A percentile compares a stretch with the other conserved stretches of the same genome.
Conservation (phyloP, 2,329 filamentous ascomycete species). For the Passalora sequoiae region DNA sequence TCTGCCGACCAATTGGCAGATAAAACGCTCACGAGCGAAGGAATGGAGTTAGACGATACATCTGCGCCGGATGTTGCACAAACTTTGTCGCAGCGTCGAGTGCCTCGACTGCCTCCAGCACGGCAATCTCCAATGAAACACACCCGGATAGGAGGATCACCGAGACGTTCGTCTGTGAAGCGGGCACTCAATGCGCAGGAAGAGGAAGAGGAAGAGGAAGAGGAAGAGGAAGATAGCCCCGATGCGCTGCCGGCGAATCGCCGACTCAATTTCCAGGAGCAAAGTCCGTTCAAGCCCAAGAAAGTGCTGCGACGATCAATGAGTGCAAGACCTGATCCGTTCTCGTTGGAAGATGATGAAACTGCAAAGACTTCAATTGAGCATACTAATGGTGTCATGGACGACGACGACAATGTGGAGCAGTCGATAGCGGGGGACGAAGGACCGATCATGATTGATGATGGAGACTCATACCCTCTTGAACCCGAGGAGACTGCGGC, state of each 20-base stretch:
- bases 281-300: slow-evolving; percentile 32
- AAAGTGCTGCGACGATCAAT: slow-evolving; percentile 26
- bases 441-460: slow-evolving; percentile 14
- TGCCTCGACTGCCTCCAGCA: slow-evolving; percentile 46
- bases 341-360: slow-evolving; percentile 21
- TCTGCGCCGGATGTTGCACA: slow-evolving; percentile 47
- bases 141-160: slow-evolving; percentile 56
- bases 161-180: slow-evolving; percentile 55
- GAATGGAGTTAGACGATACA: slow-evolving; percentile 60
- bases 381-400: slow-evolving; percentile 12
- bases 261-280: slow-evolving; percentile 31
- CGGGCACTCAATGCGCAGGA: slow-evolving; percentile 34
- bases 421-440: slow-evolving; percentile 19
- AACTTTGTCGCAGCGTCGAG: slow-evolving; percentile 39
- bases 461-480: slow-evolving; percentile 10
- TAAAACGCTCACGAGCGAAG: slow-evolving; percentile 24
- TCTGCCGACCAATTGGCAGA: slow-evolving; percentile 27
- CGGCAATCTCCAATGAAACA: slow-evolving; percentile 59
- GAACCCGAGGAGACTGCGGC: slow-evolving; percentile 12
- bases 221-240: slow-evolving; percentile 7
- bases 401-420: slow-evolving; percentile 18
- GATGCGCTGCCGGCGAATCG: slow-evolving; percentile 30
- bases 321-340: slow-evolving; percentile 21
- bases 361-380: slow-evolving; percentile 17
- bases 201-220: slow-evolving; percentile 11